These are phyloP conservation scores for Aspergillus hortae DNA, from an alignment of 2,329 filamentous ascomycete species.

Conservation along the genomic window DNA sequence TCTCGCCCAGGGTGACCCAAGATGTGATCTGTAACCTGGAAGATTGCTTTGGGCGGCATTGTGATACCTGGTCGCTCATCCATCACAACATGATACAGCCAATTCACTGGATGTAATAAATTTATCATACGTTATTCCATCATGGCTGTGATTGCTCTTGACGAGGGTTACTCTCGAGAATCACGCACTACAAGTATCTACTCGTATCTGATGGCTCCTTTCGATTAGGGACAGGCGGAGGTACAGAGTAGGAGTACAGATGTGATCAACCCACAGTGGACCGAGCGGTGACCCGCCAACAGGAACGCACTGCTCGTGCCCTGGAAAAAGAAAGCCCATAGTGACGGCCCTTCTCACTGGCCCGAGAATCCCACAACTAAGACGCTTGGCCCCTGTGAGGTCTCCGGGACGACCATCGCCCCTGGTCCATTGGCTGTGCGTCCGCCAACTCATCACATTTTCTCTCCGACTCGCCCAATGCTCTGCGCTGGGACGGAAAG, in stretches of 20 bases:
- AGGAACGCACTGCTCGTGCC: background rate
- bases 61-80: background rate
- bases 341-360: background rate
- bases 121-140: too few relatives aligned
- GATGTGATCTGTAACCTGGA: conserved; percentile 14
- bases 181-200: too few relatives aligned
- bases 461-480: background rate
- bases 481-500: too few relatives aligned
- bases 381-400: background rate
- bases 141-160: too few relatives aligned
- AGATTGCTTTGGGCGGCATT: conserved; percentile 3
- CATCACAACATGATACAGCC: background rate
- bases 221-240: too few relatives aligned
- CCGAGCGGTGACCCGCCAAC: background rate
- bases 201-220: too few relatives aligned
- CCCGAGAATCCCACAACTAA: background rate
- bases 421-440: conserved; percentile 6
- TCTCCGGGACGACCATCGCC: conserved; percentile 7
- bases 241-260: too few relatives aligned
- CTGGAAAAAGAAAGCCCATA: background rate
- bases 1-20: conserved; percentile 6
- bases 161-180: too few relatives aligned
- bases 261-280: background rate
- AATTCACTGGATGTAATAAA: background rate
- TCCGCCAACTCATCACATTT: conserved; percentile 21